Percentiles rank a stretch among this genome's conserved stretches.
Evolutionary conservation across 2,329 filamentous ascomycete genomes (phyloP).

Genomic region (Verticillium dahliae): DNA sequence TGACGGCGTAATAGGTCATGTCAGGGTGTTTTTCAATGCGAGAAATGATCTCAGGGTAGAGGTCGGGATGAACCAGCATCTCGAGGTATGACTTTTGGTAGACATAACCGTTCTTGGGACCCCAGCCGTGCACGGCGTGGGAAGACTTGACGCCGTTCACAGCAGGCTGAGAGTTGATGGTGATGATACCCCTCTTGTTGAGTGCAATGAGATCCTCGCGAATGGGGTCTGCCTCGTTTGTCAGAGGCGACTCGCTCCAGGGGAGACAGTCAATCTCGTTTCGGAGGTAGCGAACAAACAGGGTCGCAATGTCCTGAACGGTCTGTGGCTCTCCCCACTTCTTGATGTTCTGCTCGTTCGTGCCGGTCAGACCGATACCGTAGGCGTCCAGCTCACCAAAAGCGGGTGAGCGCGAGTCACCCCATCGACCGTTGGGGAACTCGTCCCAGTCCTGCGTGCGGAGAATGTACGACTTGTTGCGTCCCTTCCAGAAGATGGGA

Average conservation of each 20-base stretch:
- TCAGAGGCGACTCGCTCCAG: conserved; percentile 89
- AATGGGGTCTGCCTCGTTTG: conserved; percentile 73
- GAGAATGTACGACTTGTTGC: conserved; percentile 90
- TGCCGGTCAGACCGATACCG: conserved; percentile 86
- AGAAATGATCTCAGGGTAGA: conserved; percentile 70
- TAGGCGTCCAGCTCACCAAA: conserved; percentile 95
- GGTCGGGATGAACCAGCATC: conserved; percentile 73
- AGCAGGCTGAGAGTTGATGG: conserved; percentile 95
- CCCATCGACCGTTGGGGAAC: conserved; percentile 98
- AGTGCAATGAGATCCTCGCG: conserved; percentile 70
- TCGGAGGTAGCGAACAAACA: conserved; percentile 82
- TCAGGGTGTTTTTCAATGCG: conserved; percentile 74
- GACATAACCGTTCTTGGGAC: conserved; percentile 88
- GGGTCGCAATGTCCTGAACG: conserved; percentile 69
- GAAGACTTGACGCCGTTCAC: conserved; percentile 87
- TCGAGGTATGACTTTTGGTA: conserved; percentile 98
- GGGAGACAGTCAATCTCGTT: conserved; percentile 76
- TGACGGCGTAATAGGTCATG: conserved; percentile 91
- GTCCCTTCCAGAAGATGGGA: conserved; percentile 97
- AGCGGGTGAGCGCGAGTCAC: conserved; percentile 90
- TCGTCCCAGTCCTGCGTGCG: conserved; percentile 99
- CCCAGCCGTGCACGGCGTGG: conserved; percentile 87
- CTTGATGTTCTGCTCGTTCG: conserved; percentile 92
- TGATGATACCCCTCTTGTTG: conserved; percentile 81
- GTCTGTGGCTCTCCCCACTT: conserved; percentile 84